These are phyloP conservation scores for Hymenoscyphus linearis DNA, from an alignment of 2,329 filamentous ascomycete genomes.

Conservation along the genomic window DNA sequence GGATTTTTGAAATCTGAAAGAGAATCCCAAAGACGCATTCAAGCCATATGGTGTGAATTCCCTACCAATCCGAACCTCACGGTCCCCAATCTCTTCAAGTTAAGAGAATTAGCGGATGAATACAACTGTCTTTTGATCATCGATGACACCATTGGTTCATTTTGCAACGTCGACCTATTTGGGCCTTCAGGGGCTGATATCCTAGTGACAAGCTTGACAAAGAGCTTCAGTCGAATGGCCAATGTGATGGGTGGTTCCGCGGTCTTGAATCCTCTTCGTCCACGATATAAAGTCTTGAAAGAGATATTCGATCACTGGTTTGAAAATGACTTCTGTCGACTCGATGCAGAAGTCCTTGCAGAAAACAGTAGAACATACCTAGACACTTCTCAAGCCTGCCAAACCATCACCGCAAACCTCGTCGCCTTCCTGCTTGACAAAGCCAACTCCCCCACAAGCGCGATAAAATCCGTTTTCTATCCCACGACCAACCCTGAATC, in stretches of 20 bases:
- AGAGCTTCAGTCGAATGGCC: conserved; percentile 51
- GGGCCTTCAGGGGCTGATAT: conserved; percentile 39
- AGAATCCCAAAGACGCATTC: conserved; percentile 34
- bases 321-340: conserved; percentile 42
- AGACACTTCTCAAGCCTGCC: conserved; percentile 35
- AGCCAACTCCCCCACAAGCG: conserved; percentile 17
- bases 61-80: conserved; percentile 43
- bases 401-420: conserved; percentile 39
- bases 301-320: conserved; percentile 28
- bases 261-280: conserved; percentile 44
- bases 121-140: conserved; percentile 31
- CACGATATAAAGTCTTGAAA: conserved; percentile 37
- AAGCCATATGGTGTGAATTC: conserved; percentile 46
- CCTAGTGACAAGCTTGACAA: conserved; percentile 49
- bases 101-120: conserved; percentile 38
- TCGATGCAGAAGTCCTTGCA: conserved; percentile 42
- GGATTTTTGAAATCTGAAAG: conserved; percentile 35
- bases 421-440: conserved; percentile 34
- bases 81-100: conserved; percentile 36
- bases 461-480: conserved; percentile 40
- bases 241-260: conserved; percentile 50
- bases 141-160: conserved; percentile 36
- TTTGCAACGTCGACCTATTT: conserved; percentile 41
- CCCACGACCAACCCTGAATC: conserved; percentile 32
- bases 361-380: conserved; percentile 42